Evolutionary conservation across 495 filamentous ascomycete genomes (phyloP).

Genomic region (Aspergillus avenaceus): DNA sequence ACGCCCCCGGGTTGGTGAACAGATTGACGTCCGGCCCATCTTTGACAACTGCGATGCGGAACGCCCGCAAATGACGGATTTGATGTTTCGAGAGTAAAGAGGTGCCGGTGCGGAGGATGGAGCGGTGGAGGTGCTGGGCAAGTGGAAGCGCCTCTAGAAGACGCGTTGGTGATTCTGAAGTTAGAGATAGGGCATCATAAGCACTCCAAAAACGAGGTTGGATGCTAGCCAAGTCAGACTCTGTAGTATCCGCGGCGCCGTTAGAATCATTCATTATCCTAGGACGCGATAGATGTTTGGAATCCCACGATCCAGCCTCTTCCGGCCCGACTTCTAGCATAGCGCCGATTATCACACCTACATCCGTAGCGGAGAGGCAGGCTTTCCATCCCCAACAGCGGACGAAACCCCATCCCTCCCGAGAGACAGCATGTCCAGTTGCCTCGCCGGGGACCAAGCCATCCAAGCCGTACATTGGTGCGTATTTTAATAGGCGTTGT

Average conservation of each 20-base stretch:
- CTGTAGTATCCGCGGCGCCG: conserved; percentile 27
- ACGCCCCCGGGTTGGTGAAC: conserved; percentile 85
- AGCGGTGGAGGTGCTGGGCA: conserved; percentile 83
- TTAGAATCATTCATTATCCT: conserved; percentile 24
- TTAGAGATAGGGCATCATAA: conserved; percentile 72
- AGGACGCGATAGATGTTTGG: conserved; percentile 29
- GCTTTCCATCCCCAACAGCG: conserved; percentile 97
- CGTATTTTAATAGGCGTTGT: conserved; percentile 82
- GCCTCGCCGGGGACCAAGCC: conserved; percentile 76
- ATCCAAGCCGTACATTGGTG: conserved; percentile 84
- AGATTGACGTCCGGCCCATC: conserved; percentile 85
- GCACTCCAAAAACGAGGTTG: conserved; percentile 81
- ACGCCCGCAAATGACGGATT: conserved; percentile 84
- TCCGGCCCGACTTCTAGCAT: conserved; percentile 80
- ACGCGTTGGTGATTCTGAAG: conserved; percentile 38
- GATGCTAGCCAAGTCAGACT: conserved; percentile 35
- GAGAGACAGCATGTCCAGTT: conserved; percentile 43
- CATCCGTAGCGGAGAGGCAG: conserved; percentile 85
- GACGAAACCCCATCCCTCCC: conserved; percentile 94
- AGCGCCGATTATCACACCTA: conserved; percentile 83
- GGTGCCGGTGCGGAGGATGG: conserved; percentile 90
- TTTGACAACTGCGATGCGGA: conserved; percentile 93
- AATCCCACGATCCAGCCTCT: conserved; percentile 33
- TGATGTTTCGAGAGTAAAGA: conserved; percentile 88
- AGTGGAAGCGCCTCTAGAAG: conserved; percentile 72